Evolutionary conservation across 306 rosid species (phyloP).

Genomic region (Vigna nakashimae): DNA sequence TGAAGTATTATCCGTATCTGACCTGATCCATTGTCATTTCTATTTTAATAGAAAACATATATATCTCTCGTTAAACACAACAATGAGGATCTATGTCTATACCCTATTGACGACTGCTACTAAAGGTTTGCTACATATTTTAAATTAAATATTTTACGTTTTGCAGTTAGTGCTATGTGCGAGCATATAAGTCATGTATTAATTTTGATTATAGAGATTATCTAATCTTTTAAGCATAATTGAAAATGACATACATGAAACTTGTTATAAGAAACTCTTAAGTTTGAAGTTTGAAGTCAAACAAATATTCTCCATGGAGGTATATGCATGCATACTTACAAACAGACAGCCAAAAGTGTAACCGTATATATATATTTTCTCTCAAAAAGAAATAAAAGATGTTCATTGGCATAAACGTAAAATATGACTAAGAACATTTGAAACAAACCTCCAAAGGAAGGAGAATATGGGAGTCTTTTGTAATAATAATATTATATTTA

Average conservation of each 20-base stretch:
- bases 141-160: not conserved
- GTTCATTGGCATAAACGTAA: not conserved
- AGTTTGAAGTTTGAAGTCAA: not conserved
- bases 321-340: slow-evolving; percentile 32
- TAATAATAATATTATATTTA: not conserved
- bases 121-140: not conserved
- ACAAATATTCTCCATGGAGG: slow-evolving; percentile 8
- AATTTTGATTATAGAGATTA: not conserved
- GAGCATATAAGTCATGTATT: slow-evolving; percentile 3
- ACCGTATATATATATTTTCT: not conserved
- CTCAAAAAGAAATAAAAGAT: not conserved
- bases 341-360: slow-evolving; percentile 38
- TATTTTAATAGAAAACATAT: too few relatives aligned
- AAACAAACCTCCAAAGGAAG: slow-evolving; percentile 35
- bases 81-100: too few relatives aligned
- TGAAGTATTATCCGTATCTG: too few relatives aligned
- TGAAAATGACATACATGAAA: not conserved
- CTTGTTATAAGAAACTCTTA: not conserved
- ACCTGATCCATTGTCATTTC: too few relatives aligned
- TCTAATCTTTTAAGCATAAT: not conserved
- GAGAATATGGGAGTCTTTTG: slow-evolving; percentile 9
- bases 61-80: too few relatives aligned
- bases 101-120: too few relatives aligned
- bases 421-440: not conserved
- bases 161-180: not conserved